phyloP scores from a whole-genome alignment of 192 early-diverging fungal species.

The Lobosporangium transversale region DNA sequence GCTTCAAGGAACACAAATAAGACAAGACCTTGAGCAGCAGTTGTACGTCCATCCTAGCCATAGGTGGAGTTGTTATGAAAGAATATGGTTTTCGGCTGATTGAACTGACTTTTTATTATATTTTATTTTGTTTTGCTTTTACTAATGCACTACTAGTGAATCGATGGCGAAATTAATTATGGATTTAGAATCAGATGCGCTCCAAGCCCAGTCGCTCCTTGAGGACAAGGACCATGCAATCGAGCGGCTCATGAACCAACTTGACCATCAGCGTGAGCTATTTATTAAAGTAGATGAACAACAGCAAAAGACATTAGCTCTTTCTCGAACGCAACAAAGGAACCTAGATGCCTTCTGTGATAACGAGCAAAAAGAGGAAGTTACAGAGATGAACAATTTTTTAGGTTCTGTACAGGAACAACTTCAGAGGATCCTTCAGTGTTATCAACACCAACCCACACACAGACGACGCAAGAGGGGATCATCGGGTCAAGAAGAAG shows the following conservation, averaged over 20 bases:
- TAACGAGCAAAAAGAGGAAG: slow-evolving; percentile 1
- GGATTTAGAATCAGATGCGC: slow-evolving; percentile 23
- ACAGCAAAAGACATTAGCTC: slow-evolving; percentile 28
- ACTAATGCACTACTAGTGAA: slow-evolving; percentile 5
- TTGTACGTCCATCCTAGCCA: too few relatives aligned
- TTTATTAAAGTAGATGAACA: slow-evolving; percentile 42
- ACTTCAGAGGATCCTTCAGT: slow-evolving; percentile 25
- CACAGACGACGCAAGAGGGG: neutral
- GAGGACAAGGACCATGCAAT: slow-evolving; percentile 52
- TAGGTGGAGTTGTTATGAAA: too few relatives aligned
- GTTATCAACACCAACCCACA: slow-evolving; percentile 12
- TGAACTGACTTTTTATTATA: neutral
- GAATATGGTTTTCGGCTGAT: too few relatives aligned
- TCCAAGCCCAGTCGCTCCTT: slow-evolving; percentile 32
- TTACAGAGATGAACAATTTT: slow-evolving; percentile 10
- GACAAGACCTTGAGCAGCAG: slow-evolving; percentile 25
- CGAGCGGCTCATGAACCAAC: slow-evolving; percentile 52
- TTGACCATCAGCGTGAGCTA: slow-evolving; percentile 34
- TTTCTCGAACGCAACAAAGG: slow-evolving; percentile 36
- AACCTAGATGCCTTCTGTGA: slow-evolving; percentile 1
- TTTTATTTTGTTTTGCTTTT: neutral
- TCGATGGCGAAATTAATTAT: slow-evolving; percentile 28
- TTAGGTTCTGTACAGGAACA: slow-evolving; percentile 11
- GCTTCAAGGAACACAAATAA: slow-evolving; percentile 8
- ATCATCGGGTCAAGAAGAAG: neutral